Conservation (phyloP, 345 rosid genomes). For the Citropsis articulata region DNA sequence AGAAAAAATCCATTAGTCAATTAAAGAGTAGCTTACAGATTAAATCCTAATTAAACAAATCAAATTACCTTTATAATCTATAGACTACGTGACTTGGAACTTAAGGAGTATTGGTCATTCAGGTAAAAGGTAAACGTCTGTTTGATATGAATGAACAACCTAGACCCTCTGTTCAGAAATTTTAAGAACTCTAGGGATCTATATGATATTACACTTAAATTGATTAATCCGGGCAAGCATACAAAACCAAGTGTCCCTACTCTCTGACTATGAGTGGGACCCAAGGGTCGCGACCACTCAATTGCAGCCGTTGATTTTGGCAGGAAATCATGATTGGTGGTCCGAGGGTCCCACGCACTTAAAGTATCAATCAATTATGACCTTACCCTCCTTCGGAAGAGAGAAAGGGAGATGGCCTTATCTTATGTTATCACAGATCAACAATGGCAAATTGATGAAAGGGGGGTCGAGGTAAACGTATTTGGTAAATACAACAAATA, state of each 20-base stretch:
- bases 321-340: background rate
- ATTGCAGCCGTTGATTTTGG: conserved; percentile 16
- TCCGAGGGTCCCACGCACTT: background rate
- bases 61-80: too few species aligned
- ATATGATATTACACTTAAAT: background rate
- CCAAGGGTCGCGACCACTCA: background rate
- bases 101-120: background rate
- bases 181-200: background rate
- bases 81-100: background rate
- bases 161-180: background rate
- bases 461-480: too few species aligned
- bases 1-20: too few species aligned
- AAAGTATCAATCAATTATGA: background rate
- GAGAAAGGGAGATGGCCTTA: background rate
- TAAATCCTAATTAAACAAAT: too few species aligned
- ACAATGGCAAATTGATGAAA: background rate
- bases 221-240: background rate
- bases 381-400: background rate
- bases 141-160: background rate
- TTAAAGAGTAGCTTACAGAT: too few species aligned
- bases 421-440: background rate
- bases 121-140: background rate
- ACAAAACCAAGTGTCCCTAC: conserved; percentile 17
- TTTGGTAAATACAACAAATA: background rate
- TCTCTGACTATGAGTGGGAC: background rate